These are phyloP conservation scores for Clarireedia hainanense DNA, from an alignment of 2,329 filamentous ascomycete genomes.

Conservation along the genomic window DNA sequence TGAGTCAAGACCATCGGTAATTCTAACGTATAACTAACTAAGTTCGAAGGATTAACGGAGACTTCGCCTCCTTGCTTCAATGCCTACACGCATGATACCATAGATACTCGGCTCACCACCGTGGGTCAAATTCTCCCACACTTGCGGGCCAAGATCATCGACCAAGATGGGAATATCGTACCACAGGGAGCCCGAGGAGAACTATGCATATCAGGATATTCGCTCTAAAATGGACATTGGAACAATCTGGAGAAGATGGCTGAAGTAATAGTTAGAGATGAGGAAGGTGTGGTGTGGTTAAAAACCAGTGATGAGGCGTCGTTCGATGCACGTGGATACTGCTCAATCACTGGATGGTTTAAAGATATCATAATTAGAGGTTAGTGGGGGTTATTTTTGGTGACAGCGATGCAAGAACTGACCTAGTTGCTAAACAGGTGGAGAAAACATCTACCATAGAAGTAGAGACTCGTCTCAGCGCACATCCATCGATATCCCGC, in stretches of 20 bases:
- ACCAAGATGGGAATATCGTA: constrained; percentile 44
- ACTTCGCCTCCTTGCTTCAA: constrained; percentile 77
- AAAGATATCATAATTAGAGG: constrained; percentile 65
- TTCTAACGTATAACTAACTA: neutral
- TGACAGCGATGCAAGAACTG: neutral
- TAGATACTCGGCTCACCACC: constrained; percentile 58
- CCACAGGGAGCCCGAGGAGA: constrained; percentile 51
- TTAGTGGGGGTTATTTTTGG: neutral
- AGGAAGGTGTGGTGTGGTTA: constrained; percentile 35
- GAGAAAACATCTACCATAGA: constrained; percentile 56
- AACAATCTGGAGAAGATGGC: constrained; percentile 35
- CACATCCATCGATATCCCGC: constrained; percentile 46
- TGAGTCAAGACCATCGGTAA: neutral
- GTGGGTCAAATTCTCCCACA: constrained; percentile 74
- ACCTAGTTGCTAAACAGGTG: constrained; percentile 23
- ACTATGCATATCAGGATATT: constrained; percentile 40
- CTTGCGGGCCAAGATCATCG: constrained; percentile 63
- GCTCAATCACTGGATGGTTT: constrained; percentile 56
- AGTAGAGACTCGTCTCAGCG: constrained; percentile 60
- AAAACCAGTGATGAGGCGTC: constrained; percentile 47
- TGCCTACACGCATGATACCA: constrained; percentile 64
- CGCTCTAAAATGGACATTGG: constrained; percentile 55
- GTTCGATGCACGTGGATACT: constrained; percentile 37
- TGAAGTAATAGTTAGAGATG: constrained; percentile 18
- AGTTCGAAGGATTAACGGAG: constrained; percentile 52